Evolutionary conservation across 148 eudicot species (phyloP), one percentile per base, ranked within the genome.

Genomic region (Spergularia bocconei): DNA sequence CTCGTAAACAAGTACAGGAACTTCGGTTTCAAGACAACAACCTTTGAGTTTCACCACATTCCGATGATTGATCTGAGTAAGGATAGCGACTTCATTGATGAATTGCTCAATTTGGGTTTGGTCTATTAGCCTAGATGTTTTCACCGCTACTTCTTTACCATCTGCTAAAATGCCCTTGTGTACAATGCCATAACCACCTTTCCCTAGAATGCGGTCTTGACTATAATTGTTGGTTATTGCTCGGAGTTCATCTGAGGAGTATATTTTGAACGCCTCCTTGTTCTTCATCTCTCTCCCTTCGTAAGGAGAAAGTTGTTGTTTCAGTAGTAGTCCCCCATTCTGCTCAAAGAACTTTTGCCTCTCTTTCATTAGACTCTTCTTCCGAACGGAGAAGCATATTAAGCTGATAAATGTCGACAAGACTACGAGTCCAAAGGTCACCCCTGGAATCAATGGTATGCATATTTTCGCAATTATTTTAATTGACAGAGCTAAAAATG

Each of bases 21-120:
- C 82, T 47, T 74, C 57, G 17, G 78, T 74, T 12, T 79, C 82
- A 25, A 79, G 78, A 54, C 75, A 79, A 41, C 82, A 79, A 16
- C 78, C 82, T 52, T 68, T 13, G 7, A 79, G 75, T 61, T 75
- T 79, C 36, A 79, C 82, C 8, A 79, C 82, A 69, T 79, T 79
- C 4, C 82, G 73, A 74, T 79, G 81, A 13, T 79, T 79, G 58
- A 79, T 74, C 63, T 79, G 74, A 12, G 78, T 73, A 2, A 79
- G 51, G 4, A 79, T 74, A 11, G 59, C 82, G 6, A 74, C 70
- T 69, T 79, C 78, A 11, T 79, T 79, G 4, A 79, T 61, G 61
- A 79, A 79, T 44, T 79, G 78, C 47, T 79, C 70, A 39, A 79
- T 64, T 29, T 79, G 82, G 62, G 68, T 53, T 55, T 53, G 44